Evolutionary conservation across 495 filamentous ascomycete species (phyloP).

Genomic region (Oidiodendron maius): DNA sequence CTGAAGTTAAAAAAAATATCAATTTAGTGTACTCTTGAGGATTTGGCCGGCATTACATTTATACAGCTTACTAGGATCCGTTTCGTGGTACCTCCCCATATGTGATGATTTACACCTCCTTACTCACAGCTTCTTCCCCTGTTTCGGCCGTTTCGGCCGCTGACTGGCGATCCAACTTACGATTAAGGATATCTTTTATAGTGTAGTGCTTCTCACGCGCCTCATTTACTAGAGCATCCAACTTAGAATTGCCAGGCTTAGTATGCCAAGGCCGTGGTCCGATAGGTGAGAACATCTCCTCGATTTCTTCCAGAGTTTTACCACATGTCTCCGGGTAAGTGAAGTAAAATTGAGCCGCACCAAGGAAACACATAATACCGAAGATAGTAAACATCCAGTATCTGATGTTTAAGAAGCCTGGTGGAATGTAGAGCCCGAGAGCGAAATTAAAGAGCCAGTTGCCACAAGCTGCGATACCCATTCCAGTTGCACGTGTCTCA

Average conservation of each 20-base stretch:
- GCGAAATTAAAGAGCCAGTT: constrained; percentile 81
- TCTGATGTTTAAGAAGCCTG: constrained; percentile 64
- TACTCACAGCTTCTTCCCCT: no score
- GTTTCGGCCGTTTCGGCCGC: no score
- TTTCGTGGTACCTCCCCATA: no score
- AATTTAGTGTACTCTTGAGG: no score
- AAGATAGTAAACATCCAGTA: constrained; percentile 75
- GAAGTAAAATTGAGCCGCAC: constrained; percentile 58
- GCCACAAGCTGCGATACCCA: constrained; percentile 57
- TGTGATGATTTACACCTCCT: no score
- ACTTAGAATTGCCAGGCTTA: constrained; percentile 43
- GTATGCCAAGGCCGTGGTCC: constrained; percentile 54
- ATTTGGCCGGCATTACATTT: no score
- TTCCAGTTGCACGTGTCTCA: constrained; percentile 66
- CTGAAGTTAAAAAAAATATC: no score
- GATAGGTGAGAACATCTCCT: constrained; percentile 49
- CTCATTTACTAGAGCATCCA: no score
- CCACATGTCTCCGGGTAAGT: constrained; percentile 67
- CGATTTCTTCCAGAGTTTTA: constrained; percentile 68
- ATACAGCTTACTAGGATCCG: no score
- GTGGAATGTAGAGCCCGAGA: constrained; percentile 63
- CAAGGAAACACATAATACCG: constrained; percentile 59
- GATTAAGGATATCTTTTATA: no score
- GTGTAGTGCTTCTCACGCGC: no score
- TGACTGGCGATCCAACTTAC: no score